Percentiles rank a stretch among this genome's conserved stretches.
These are phyloP conservation scores for Chaetomidium leptoderma DNA, from an alignment of 495 filamentous ascomycete genomes.

Conservation along the genomic window DNA sequence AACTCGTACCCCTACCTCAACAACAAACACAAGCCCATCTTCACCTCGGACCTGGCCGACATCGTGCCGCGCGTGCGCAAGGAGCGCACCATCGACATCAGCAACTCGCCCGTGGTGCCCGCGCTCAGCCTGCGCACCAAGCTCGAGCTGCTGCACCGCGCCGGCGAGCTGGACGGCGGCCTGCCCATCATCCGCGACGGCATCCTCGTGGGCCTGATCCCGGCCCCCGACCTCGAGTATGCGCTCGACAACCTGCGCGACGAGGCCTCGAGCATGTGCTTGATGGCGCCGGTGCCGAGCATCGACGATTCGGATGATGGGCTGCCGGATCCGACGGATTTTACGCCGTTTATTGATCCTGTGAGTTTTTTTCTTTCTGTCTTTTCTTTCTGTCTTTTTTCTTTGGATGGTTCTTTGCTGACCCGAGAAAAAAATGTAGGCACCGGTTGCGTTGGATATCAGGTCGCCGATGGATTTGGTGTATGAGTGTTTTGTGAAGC, in stretches of 20 bases:
- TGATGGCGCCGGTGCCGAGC: conserved; percentile 66
- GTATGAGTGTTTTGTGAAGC: conserved; percentile 94
- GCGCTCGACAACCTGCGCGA: conserved; percentile 76
- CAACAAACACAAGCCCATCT: conserved; percentile 85
- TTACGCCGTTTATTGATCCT: conserved; percentile 87
- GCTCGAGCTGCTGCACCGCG: conserved; percentile 73
- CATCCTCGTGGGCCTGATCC: conserved; percentile 84
- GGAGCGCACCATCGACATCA: conserved; percentile 83
- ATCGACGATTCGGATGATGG: conserved; percentile 56
- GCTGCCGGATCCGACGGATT: conserved; percentile 68
- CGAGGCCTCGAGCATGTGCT: conserved; percentile 66
- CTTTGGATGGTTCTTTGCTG: neutral
- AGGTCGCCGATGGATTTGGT: conserved; percentile 91
- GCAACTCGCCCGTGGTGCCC: conserved; percentile 67
- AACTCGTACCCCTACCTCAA: conserved; percentile 95
- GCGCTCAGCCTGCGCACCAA: conserved; percentile 73
- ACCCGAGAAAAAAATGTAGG: conserved; percentile 37
- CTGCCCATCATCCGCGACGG: conserved; percentile 77
- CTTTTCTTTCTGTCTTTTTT: neutral
- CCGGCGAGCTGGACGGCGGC: conserved; percentile 88
- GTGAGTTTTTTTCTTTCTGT: conserved; percentile 41
- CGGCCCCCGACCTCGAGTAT: conserved; percentile 91
- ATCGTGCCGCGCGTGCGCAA: conserved; percentile 71
- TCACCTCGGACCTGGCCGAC: conserved; percentile 78
- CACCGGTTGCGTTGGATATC: conserved; percentile 83